These are phyloP conservation scores for Hysterangium stoloniferum DNA, from an alignment of 768 basidiomycete species.

Conservation along the genomic window DNA sequence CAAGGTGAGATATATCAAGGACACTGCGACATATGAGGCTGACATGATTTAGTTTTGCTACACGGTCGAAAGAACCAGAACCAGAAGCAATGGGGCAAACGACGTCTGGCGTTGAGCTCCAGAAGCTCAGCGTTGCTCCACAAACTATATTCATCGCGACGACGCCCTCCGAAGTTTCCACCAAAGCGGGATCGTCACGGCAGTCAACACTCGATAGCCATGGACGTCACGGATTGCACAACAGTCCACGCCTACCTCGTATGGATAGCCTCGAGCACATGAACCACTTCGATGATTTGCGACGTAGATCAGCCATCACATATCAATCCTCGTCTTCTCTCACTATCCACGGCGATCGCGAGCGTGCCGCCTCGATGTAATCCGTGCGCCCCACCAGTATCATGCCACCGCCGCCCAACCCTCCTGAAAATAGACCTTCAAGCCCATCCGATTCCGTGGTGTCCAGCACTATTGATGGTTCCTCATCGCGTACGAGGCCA, in stretches of 20 bases:
- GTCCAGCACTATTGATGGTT: conserved; percentile 57
- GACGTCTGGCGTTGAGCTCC: conserved; percentile 65
- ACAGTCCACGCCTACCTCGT: conserved; percentile 43
- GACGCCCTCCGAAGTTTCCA: conserved; percentile 11
- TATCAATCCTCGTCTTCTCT: conserved; percentile 69
- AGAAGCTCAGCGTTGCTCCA: conserved; percentile 82
- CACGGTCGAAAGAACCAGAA: conserved; percentile 59
- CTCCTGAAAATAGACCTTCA: conserved; percentile 44
- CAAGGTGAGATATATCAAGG: too few species aligned
- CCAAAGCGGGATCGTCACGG: background rate
- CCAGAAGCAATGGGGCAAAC: conserved; percentile 50
- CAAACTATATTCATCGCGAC: conserved; percentile 79
- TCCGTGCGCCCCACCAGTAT: conserved; percentile 27
- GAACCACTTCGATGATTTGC: conserved; percentile 73
- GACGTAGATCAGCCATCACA: conserved; percentile 64
- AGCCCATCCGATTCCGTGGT: conserved; percentile 82
- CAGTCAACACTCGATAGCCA: background rate
- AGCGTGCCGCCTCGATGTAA: conserved; percentile 35
- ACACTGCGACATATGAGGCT: background rate
- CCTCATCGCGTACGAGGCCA: conserved; percentile 47
- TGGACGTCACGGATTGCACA: conserved; percentile 26
- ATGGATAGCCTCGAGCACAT: conserved; percentile 40
- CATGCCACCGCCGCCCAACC: conserved; percentile 21
- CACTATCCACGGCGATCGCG: conserved; percentile 37
- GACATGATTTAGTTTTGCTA: conserved; percentile 46